Evolutionary conservation across 2,329 filamentous ascomycete genomes (phyloP).

Genomic region (Penicillium sp.): DNA sequence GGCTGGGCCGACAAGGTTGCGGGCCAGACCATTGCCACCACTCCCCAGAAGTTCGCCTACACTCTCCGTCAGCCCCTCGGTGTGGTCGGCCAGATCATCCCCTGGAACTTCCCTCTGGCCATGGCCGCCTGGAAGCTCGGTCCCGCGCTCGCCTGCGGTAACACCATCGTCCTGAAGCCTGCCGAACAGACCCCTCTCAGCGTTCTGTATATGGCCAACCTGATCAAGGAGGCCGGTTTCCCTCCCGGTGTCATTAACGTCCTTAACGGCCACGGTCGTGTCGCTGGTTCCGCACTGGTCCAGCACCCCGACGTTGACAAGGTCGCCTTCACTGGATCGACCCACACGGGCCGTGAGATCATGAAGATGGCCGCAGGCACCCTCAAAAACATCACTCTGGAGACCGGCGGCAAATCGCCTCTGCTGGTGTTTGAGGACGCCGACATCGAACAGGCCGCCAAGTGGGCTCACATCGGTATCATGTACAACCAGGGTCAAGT

Average conservation of each 20-base stretch:
- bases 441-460: conserved; percentile 43
- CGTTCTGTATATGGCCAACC: conserved; percentile 20
- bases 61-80: conserved; percentile 72
- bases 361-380: conserved; percentile 27
- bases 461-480: conserved; percentile 45
- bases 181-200: conserved; percentile 25
- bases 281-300: conserved; percentile 23
- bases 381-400: conserved; percentile 47
- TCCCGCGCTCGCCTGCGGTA: conserved; percentile 24
- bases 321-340: conserved; percentile 25
- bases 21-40: conserved; percentile 66
- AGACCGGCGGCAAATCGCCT: conserved; percentile 48
- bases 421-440: conserved; percentile 46
- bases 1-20: conserved; percentile 90
- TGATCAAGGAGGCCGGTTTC: conserved; percentile 25
- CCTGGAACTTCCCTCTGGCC: conserved; percentile 68
- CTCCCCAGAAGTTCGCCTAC: conserved; percentile 71
- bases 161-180: conserved; percentile 25
- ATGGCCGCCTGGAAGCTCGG: conserved; percentile 27
- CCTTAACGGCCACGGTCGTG: conserved; percentile 23
- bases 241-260: conserved; percentile 24
- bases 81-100: conserved; percentile 82
- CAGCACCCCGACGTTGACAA: conserved; percentile 20
- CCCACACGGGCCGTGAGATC: conserved; percentile 23
- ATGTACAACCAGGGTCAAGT: conserved; percentile 62